Conservation (phyloP, 2,329 filamentous ascomycete species). For the Sporothrix brasiliensis region DNA sequence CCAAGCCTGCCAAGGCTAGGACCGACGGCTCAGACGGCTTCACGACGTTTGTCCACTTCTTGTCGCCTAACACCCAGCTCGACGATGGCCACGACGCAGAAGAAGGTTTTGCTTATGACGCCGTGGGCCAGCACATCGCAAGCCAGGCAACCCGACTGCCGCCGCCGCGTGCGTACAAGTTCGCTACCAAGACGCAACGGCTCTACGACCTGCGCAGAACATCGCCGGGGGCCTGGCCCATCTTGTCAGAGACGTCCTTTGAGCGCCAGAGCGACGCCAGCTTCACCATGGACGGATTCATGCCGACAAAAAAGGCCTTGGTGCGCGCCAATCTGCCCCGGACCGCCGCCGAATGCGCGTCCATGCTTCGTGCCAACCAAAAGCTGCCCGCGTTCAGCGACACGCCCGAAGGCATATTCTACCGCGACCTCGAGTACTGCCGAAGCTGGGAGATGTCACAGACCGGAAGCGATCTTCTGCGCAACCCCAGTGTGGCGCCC, state of each 20-base stretch:
- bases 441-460: constrained; percentile 52
- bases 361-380: constrained; percentile 30
- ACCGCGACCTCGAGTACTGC: constrained; percentile 46
- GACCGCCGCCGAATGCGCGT: constrained; percentile 28
- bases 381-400: constrained; percentile 32
- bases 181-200: constrained; percentile 5
- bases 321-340: constrained; percentile 43
- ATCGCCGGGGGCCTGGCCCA: constrained; percentile 34
- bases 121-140: neutral
- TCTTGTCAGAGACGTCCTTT: constrained; percentile 43
- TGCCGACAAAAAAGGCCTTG: constrained; percentile 48
- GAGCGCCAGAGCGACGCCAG: constrained; percentile 44
- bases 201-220: constrained; percentile 16
- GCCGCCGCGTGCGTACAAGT: constrained; percentile 25
- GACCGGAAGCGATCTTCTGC: constrained; percentile 43
- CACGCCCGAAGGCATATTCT: constrained; percentile 37
- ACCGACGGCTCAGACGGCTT: neutral
- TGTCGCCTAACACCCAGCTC: constrained; percentile 35
- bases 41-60: constrained; percentile 27
- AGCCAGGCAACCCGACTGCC: neutral
- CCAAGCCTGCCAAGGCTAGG: neutral
- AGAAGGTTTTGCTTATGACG: neutral
- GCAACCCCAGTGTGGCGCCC: constrained; percentile 43
- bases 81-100: constrained; percentile 21
- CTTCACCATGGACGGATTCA: constrained; percentile 50